Percentiles rank a stretch among this genome's conserved stretches.
These are phyloP conservation scores for Salix koriyanagi DNA, from an alignment of 345 rosid species.

Conservation along the genomic window DNA sequence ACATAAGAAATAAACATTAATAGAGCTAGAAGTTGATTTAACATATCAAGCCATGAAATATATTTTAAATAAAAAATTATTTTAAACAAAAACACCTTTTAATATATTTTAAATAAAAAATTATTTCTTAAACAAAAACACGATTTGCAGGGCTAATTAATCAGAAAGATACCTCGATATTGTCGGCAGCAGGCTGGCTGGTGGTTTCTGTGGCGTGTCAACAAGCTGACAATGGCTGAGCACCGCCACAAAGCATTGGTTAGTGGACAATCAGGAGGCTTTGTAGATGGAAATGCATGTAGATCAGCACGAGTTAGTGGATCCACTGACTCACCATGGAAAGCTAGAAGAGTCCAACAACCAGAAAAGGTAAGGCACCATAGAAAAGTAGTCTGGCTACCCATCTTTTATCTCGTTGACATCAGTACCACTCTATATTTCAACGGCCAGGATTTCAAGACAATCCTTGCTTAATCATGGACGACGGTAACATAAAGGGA, in stretches of 20 bases:
- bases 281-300: conserved; percentile 12
- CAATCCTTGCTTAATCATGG: too few species aligned
- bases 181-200: too few species aligned
- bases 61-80: too few species aligned
- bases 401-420: conserved; percentile 15
- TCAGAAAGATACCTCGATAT: too few species aligned
- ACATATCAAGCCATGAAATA: not conserved
- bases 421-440: conserved; percentile 14
- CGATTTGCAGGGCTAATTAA: not conserved
- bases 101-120: too few species aligned
- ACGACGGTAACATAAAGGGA: not conserved
- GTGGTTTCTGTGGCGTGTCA: not conserved
- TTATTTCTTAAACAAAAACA: too few species aligned
- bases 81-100: too few species aligned
- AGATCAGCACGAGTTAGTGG: conserved; percentile 46
- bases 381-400: not conserved
- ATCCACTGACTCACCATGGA: conserved; percentile 21
- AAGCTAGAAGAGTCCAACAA: conserved; percentile 27
- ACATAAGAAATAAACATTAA: too few species aligned
- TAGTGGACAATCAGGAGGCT: conserved; percentile 37
- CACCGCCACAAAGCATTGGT: conserved; percentile 6
- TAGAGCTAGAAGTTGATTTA: too few species aligned
- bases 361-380: conserved; percentile 28
- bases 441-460: not conserved
- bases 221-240: not conserved